These are phyloP conservation scores for Barnettozyma sucrosica DNA, from an alignment of 805 yeast genomes.

Conservation along the genomic window DNA sequence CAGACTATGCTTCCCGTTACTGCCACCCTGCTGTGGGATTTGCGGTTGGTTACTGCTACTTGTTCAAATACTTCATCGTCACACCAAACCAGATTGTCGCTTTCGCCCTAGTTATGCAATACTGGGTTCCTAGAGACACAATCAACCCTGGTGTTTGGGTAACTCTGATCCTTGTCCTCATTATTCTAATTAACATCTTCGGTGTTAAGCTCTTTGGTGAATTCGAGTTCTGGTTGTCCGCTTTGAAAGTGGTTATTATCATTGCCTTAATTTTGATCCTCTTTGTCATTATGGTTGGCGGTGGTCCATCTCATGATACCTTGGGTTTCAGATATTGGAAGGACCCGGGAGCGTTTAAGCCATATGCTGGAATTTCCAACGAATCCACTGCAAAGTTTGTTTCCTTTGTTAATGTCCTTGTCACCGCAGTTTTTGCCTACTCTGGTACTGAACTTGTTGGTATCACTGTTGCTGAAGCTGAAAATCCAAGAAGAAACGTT, in stretches of 20 bases:
- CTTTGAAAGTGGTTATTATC: conserved; percentile 46
- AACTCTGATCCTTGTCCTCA: conserved; percentile 33
- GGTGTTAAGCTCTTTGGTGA: conserved; percentile 52
- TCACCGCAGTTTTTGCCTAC: conserved; percentile 63
- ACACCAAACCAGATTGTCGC: conserved; percentile 42
- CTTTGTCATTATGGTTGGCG: conserved; percentile 64
- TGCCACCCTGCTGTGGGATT: conserved; percentile 18
- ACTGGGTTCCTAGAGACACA: conserved; percentile 37
- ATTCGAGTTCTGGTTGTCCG: conserved; percentile 43
- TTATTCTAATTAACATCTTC: conserved; percentile 41
- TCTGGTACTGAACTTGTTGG: conserved; percentile 62
- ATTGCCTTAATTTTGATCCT: conserved; percentile 58
- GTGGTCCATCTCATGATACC: conserved; percentile 68
- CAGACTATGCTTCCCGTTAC: conserved; percentile 49
- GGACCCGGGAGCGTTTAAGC: conserved; percentile 57
- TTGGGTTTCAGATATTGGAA: conserved; percentile 65
- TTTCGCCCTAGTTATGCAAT: conserved; percentile 41
- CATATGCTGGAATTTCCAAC: conserved; percentile 18
- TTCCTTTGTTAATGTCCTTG: conserved; percentile 52
- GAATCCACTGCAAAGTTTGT: conserved; percentile 43
- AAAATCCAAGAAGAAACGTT: conserved; percentile 40
- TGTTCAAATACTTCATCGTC: conserved; percentile 17
- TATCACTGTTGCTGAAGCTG: conserved; percentile 43
- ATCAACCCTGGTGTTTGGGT: conserved; percentile 60
- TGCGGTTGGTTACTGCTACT: conserved; percentile 22